These are phyloP conservation scores for Hordeum vulgare DNA, from an alignment of 176 grass and related monocot genomes.

Conservation along the genomic window MorexV3_pseudomolecules_assembly NC_058518.1:491989257-491989756, in stretches of 20 bases:
- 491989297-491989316: too few relatives aligned
- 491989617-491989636: constrained; percentile 31
- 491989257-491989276: neutral
- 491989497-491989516: neutral
- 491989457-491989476: constrained; percentile 14
- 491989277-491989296: neutral
- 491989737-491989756: constrained; percentile 52
- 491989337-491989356: too few relatives aligned
- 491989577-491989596: constrained; percentile 24
- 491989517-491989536: constrained; percentile 17
- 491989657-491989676: constrained; percentile 39
- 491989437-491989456: constrained; percentile 3
- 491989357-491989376: neutral
- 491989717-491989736: constrained; percentile 53
- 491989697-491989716: constrained; percentile 37
- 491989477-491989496: constrained; percentile 32
- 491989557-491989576: constrained; percentile 4
- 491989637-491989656: constrained; percentile 3
- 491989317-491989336: neutral
- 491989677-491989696: constrained; percentile 64
- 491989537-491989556: constrained; percentile 21
- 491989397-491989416: constrained; percentile 20
- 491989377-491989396: constrained; percentile 8
- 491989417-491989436: constrained; percentile 6
- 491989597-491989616: constrained; percentile 15